Conservation (phyloP, 2,329 filamentous ascomycete genomes). For the Ophiosphaerella korrae region DNA sequence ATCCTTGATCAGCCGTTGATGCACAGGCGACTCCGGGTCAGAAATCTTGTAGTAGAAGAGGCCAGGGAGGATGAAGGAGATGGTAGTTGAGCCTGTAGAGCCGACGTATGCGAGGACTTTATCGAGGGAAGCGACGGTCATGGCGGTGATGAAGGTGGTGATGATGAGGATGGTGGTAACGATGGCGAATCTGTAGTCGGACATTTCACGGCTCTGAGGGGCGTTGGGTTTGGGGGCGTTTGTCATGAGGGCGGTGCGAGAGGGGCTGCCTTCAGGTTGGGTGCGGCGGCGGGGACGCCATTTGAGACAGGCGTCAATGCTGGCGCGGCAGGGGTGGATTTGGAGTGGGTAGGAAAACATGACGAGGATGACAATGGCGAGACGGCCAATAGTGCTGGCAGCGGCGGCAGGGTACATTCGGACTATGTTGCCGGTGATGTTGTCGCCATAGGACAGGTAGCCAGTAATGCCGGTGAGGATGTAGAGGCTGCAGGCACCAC, state of each 20-base stretch:
- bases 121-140: conserved; percentile 88
- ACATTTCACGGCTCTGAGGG: conserved; percentile 63
- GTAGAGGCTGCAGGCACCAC: conserved; percentile 84
- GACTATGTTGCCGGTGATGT: conserved; percentile 89
- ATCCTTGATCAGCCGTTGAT: conserved; percentile 86
- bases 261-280: conserved; percentile 48
- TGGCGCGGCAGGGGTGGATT: conserved; percentile 94
- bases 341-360: conserved; percentile 96
- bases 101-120: conserved; percentile 94
- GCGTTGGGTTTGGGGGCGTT: conserved; percentile 19
- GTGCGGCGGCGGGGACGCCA: conserved; percentile 70
- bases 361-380: conserved; percentile 93
- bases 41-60: conserved; percentile 99
- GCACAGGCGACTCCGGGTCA: conserved; percentile 81
- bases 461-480: conserved; percentile 91
- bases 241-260: conserved; percentile 54
- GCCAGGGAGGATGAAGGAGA: conserved; percentile 94
- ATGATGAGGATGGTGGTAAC: conserved; percentile 87
- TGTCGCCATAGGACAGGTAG: conserved; percentile 92
- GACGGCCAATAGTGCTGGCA: conserved; percentile 88
- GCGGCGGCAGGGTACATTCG: conserved; percentile 71
- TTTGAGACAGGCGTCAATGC: conserved; percentile 88
- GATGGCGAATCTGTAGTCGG: conserved; percentile 84
- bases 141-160: conserved; percentile 82
- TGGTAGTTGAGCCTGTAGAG: conserved; percentile 90